Evolutionary conservation across 345 rosid species (phyloP), one percentile per base, ranked within the genome.

Genomic region (Gossypium longicalyx): DNA sequence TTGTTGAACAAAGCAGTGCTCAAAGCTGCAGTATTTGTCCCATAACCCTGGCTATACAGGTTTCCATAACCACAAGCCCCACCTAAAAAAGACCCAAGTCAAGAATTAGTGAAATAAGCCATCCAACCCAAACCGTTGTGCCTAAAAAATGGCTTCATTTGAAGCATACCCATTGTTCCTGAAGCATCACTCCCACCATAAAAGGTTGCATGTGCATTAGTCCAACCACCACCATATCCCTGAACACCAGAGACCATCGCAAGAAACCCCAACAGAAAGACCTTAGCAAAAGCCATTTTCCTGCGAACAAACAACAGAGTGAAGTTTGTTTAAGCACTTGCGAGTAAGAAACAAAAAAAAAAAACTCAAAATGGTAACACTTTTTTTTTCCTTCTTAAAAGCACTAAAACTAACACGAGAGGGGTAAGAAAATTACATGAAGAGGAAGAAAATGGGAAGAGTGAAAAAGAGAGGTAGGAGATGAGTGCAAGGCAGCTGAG

Each of bases 61-160:
- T 90, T 89, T 12, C 96, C 96, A 19, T 90, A 90, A 7, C 96
- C 96, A 79, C 96, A 90, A 71, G 96, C 96, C 27, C 96, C 96
- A 34, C 96, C 96, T 90, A 70, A 16, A 4, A 22, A 71, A 52
- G 0, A 0, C 2, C 13, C 29, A 67, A 69, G 2, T 48, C 13
- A 25, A 60, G 15, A 72, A 12, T 45, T 2, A 68, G 19, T 19
- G 34, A 41, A 51, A 51, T 22, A 17, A 20, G 4, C 41, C 56
- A 47, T 7, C 2, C 7, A 34, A 34, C 41, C 7, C 41, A 34
- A 34, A 34, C 7, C 6, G 7, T 19, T 15, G 5, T 7, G 10
- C 4, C 8, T 43, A 10, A 48, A 8, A 38, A 9, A 38, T 12
- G 61, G 53, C 41, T 61, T 23, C 19, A 17, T 29, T 38, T 53